These are phyloP conservation scores for Camillea tinctor DNA, from an alignment of 2,329 filamentous ascomycete species.

Conservation along the genomic window DNA sequence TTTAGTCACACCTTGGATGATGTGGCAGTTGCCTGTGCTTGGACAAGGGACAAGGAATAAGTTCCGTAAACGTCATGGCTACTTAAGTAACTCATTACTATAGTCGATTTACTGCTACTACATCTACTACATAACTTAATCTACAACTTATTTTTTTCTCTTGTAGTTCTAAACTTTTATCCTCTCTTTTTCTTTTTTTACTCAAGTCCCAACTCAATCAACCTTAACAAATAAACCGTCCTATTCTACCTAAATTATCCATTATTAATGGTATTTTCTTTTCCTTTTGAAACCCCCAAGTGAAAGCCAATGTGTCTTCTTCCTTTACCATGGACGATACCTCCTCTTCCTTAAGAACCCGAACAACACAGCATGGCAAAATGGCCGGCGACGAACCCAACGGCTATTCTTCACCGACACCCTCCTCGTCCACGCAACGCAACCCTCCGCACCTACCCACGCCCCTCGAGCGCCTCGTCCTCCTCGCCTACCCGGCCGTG, in stretches of 20 bases:
- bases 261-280: too few relatives aligned
- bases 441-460: slow-evolving; percentile 67
- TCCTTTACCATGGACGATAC: slow-evolving; percentile 20
- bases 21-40: neutral
- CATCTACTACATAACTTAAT: too few relatives aligned
- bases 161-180: neutral
- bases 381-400: slow-evolving; percentile 19
- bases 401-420: slow-evolving; percentile 12
- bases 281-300: too few relatives aligned
- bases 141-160: neutral
- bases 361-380: slow-evolving; percentile 22
- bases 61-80: neutral
- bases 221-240: neutral
- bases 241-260: neutral
- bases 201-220: neutral
- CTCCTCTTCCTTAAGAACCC: too few relatives aligned
- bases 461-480: slow-evolving; percentile 60
- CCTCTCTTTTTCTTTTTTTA: too few relatives aligned
- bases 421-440: slow-evolving; percentile 29
- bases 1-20: neutral
- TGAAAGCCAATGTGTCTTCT: neutral
- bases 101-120: too few relatives aligned
- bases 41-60: neutral
- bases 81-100: neutral
- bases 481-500: slow-evolving; percentile 72